phyloP scores from a whole-genome alignment of 2,329 filamentous ascomycete species.

The Exophiala dermatitidis region DNA sequence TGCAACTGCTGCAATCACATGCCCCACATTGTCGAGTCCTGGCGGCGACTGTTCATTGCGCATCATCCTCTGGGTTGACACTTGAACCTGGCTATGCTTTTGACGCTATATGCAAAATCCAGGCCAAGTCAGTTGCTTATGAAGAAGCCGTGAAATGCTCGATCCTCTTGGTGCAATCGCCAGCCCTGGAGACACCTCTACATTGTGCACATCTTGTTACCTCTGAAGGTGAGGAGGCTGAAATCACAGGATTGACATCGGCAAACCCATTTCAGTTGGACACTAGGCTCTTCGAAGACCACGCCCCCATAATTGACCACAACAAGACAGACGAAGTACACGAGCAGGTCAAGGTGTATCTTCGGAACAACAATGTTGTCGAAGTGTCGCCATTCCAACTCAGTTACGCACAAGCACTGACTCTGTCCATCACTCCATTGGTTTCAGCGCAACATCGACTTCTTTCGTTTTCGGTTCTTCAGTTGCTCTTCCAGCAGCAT shows the following conservation, averaged over 20 bases:
- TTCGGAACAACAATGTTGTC: background rate
- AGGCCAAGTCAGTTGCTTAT: slow-evolving; percentile 9
- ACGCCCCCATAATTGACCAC: background rate
- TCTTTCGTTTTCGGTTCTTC: slow-evolving; percentile 68
- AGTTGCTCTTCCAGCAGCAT: slow-evolving; percentile 68
- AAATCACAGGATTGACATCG: background rate
- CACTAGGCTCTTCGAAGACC: slow-evolving; percentile 2
- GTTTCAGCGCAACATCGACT: slow-evolving; percentile 67
- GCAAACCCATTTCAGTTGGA: slow-evolving; percentile 9
- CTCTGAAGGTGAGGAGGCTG: slow-evolving; percentile 1
- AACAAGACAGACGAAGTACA: slow-evolving; percentile 7
- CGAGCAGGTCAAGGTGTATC: slow-evolving; percentile 7
- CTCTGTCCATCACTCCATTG: slow-evolving; percentile 67
- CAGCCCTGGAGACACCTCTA: slow-evolving; percentile 1
- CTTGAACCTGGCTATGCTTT: slow-evolving; percentile 11
- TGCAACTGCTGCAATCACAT: slow-evolving; percentile 10
- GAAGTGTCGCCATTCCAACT: slow-evolving; percentile 13
- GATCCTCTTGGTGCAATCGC: slow-evolving; percentile 1
- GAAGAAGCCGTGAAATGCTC: slow-evolving; percentile 11
- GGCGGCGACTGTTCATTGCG: background rate
- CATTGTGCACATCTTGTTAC: slow-evolving; percentile 1
- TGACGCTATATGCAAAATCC: slow-evolving; percentile 7
- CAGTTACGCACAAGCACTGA: slow-evolving; percentile 32
- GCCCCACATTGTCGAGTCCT: slow-evolving; percentile 9
- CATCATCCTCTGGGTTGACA: background rate